Conservation (phyloP, 2,329 filamentous ascomycete species). For the Helotiales sp. region DNA sequence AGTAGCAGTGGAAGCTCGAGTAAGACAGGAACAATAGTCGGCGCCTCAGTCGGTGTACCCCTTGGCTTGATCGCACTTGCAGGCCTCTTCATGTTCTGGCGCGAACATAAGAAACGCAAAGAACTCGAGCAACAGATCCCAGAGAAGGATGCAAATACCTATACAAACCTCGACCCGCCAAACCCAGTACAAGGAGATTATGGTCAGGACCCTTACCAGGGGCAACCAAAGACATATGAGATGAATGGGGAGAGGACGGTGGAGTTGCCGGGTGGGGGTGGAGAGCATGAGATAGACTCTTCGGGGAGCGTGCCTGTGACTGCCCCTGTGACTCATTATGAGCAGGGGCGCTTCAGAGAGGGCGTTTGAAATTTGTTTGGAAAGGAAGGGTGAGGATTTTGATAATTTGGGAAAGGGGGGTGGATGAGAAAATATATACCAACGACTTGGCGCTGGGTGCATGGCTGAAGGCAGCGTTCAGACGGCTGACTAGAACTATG, state of each 20-base stretch:
- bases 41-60: conserved; percentile 14
- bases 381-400: background rate
- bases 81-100: conserved; percentile 6
- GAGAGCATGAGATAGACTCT: background rate
- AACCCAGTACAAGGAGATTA: no score
- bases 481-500: no score
- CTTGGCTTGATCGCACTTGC: conserved; percentile 4
- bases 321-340: no score
- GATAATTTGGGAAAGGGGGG: background rate
- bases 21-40: conserved; percentile 9
- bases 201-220: background rate
- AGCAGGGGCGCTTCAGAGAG: background rate
- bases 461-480: no score
- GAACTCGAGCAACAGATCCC: background rate
- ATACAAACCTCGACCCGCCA: background rate
- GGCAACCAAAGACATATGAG: background rate
- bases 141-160: background rate
- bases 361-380: background rate
- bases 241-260: background rate
- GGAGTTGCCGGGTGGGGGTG: background rate
- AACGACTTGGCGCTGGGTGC: no score
- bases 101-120: conserved; percentile 9
- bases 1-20: background rate
- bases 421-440: no score
- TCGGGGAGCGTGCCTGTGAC: no score